Conservation (phyloP, 2,329 filamentous ascomycete genomes). For the Stachybotrys elegans region DNA sequence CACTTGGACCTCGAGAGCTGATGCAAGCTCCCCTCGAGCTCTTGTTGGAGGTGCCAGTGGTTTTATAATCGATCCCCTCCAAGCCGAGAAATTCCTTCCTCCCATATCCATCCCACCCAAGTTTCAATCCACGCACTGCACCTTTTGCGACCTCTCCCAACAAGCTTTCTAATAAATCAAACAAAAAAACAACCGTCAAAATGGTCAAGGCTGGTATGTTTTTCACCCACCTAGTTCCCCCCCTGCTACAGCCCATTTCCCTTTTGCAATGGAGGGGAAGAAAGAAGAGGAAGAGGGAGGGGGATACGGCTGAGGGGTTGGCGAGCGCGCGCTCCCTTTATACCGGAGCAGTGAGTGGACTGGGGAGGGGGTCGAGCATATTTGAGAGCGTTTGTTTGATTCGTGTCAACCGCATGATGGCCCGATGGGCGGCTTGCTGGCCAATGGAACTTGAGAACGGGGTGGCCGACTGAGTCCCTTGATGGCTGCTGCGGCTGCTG, state of each 20-base stretch:
- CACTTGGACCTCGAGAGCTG: too few relatives aligned
- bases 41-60: too few relatives aligned
- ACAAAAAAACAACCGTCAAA: conserved; percentile 55
- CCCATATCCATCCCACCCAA: too few relatives aligned
- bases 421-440: too few relatives aligned
- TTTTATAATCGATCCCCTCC: too few relatives aligned
- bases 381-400: conserved; percentile 61
- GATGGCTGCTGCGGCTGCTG: conserved; percentile 16
- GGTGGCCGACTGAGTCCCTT: conserved; percentile 21
- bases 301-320: too few relatives aligned
- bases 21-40: too few relatives aligned
- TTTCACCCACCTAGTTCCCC: conserved; percentile 7
- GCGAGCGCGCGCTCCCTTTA: conserved; percentile 22
- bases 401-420: too few relatives aligned
- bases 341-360: conserved; percentile 15
- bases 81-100: too few relatives aligned
- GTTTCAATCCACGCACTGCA: too few relatives aligned
- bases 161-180: conserved; percentile 6
- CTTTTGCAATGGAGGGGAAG: not conserved
- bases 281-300: not conserved
- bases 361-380: conserved; percentile 35
- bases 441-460: too few relatives aligned
- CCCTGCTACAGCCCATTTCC: conserved; percentile 6
- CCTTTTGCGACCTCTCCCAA: too few relatives aligned
- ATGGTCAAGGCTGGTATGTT: conserved; percentile 96